These are phyloP conservation scores for Flagelloscypha sp. DNA, from an alignment of 768 basidiomycete genomes.

Conservation along the genomic window DNA sequence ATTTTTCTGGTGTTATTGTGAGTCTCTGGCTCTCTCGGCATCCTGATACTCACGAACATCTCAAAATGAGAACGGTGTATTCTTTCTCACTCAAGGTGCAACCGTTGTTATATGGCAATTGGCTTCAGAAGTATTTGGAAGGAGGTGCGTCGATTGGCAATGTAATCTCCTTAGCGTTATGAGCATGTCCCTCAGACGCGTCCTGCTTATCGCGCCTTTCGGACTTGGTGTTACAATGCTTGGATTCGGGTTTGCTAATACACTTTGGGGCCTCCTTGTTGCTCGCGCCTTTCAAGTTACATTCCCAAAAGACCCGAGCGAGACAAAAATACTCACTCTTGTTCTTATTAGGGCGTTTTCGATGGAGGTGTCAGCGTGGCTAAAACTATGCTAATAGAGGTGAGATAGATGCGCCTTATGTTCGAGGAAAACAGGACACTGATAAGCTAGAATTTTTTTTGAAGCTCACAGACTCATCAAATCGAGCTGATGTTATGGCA, in stretches of 20 bases:
- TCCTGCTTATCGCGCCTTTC: constrained; percentile 35
- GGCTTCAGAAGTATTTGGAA: too few relatives aligned
- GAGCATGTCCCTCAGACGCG: too few relatives aligned
- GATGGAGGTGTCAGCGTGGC: too few relatives aligned
- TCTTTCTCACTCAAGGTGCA: constrained; percentile 20
- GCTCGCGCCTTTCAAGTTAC: constrained; percentile 20
- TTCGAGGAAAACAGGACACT: too few relatives aligned
- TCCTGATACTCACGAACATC: background rate
- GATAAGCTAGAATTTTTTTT: background rate
- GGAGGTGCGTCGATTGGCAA: too few relatives aligned
- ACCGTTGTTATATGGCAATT: constrained; percentile 21
- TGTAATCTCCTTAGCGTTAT: too few relatives aligned
- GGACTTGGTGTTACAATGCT: constrained; percentile 32
- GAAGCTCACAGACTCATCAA: constrained; percentile 1
- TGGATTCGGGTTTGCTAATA: constrained; percentile 33
- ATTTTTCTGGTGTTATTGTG: constrained; percentile 23
- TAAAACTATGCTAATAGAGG: constrained; percentile 25
- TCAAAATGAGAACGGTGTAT: constrained; percentile 18
- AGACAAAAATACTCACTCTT: too few relatives aligned
- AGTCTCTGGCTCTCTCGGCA: constrained; percentile 2
- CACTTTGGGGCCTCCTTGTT: constrained; percentile 24
- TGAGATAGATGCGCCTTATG: constrained; percentile 7
- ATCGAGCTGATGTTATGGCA: constrained; percentile 1
- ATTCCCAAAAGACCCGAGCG: constrained; percentile 26
- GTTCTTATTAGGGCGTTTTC: too few relatives aligned